Percentiles rank a stretch among this genome's conserved stretches.
These are phyloP conservation scores for Capsicum pubescens DNA, from an alignment of 257 asterid species.

Conservation along the genomic window DNA sequence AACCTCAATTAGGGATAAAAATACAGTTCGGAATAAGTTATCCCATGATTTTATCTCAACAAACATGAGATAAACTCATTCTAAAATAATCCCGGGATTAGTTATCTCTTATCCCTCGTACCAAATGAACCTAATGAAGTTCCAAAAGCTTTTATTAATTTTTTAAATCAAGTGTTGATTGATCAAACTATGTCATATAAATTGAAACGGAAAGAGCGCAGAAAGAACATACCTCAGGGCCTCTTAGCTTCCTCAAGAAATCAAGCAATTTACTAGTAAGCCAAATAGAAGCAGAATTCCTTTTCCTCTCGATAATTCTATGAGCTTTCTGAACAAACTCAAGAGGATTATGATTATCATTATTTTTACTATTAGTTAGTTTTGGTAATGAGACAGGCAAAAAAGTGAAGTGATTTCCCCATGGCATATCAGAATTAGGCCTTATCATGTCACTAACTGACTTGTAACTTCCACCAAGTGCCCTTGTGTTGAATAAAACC, in stretches of 20 bases:
- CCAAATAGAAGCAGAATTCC: conserved; percentile 55
- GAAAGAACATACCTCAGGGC: conserved; percentile 59
- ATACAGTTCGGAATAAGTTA: too few relatives aligned
- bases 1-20: too few relatives aligned
- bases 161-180: too few relatives aligned
- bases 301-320: conserved; percentile 49
- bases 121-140: too few relatives aligned
- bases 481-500: conserved; percentile 68
- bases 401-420: conserved; percentile 79
- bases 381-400: conserved; percentile 57
- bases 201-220: too few relatives aligned
- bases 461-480: conserved; percentile 55
- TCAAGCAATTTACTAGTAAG: conserved; percentile 56
- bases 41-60: too few relatives aligned
- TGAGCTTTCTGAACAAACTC: conserved; percentile 53
- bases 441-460: conserved; percentile 67
- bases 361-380: background rate
- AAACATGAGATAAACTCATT: too few relatives aligned
- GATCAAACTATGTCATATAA: too few relatives aligned
- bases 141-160: too few relatives aligned
- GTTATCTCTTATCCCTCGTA: too few relatives aligned
- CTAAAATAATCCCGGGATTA: too few relatives aligned
- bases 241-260: conserved; percentile 44
- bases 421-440: conserved; percentile 57
- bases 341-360: conserved; percentile 44